A percentile compares a stretch with the other conserved stretches of the same genome.
Conservation (phyloP, 1,139 yeast species). For the Magnusiomyces tetraspermus region DNA sequence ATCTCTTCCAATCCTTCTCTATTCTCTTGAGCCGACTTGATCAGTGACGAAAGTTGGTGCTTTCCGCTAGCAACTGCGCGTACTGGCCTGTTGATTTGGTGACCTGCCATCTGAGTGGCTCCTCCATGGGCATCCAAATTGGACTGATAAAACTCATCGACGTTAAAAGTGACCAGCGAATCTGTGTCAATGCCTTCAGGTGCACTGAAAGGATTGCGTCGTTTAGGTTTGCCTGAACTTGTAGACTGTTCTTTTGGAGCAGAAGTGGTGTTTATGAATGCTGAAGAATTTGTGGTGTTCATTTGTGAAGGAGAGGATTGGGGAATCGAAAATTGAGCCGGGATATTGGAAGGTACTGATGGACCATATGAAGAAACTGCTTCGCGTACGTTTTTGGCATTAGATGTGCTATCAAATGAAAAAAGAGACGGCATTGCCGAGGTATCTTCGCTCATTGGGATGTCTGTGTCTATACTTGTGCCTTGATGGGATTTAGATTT, state of each 20-base stretch:
- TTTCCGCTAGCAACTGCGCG: slow-evolving; percentile 25
- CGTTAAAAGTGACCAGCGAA: slow-evolving; percentile 25
- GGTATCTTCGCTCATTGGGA: not conserved
- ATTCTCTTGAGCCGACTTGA: slow-evolving; percentile 27
- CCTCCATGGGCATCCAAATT: slow-evolving; percentile 15
- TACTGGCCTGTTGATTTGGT: slow-evolving; percentile 22
- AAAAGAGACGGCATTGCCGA: slow-evolving; percentile 12
- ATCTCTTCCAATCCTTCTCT: slow-evolving; percentile 26
- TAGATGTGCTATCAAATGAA: slow-evolving; percentile 13
- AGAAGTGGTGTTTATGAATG: too few species aligned
- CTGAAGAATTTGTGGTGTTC: too few species aligned
- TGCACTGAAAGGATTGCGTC: not conserved
- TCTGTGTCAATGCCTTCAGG: not conserved
- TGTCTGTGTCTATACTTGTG: not conserved
- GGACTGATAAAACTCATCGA: slow-evolving; percentile 25
- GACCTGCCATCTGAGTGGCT: slow-evolving; percentile 6
- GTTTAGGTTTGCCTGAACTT: too few species aligned
- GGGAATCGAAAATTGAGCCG: too few species aligned
- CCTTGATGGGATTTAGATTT: not conserved
- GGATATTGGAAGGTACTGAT: slow-evolving; percentile 5
- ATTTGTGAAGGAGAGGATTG: too few species aligned
- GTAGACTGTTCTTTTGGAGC: too few species aligned
- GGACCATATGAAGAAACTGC: slow-evolving; percentile 9
- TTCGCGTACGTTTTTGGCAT: too few species aligned
- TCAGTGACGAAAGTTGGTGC: slow-evolving; percentile 26